These are phyloP conservation scores for Vitis hybrid DNA, from an alignment of 177 flowering plant genomes.

Conservation along the genomic window DNA sequence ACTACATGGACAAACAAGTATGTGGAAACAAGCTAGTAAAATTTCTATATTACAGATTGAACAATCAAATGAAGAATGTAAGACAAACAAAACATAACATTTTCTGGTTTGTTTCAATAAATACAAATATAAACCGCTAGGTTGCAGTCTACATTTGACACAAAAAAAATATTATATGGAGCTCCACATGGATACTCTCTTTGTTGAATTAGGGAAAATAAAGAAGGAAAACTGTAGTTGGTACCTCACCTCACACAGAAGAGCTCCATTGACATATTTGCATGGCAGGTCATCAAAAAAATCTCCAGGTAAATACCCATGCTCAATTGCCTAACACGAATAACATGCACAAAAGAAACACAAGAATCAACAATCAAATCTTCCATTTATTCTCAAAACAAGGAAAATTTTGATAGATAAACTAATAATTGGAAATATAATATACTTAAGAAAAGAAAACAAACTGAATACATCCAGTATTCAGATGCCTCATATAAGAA, in stretches of 20 bases:
- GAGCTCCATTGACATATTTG: conserved; percentile 23
- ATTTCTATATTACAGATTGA: too few relatives aligned
- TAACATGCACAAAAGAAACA: conserved; percentile 2
- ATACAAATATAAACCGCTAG: background rate
- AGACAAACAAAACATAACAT: background rate
- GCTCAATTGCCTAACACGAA: conserved; percentile 27
- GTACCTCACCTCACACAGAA: conserved; percentile 28
- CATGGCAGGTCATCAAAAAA: conserved; percentile 24
- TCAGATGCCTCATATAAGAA: background rate
- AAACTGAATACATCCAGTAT: background rate
- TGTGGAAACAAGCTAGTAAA: too few relatives aligned
- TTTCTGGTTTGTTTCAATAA: background rate
- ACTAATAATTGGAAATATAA: background rate
- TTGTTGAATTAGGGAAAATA: background rate
- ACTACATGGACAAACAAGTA: too few relatives aligned
- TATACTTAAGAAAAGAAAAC: background rate
- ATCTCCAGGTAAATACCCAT: conserved; percentile 28
- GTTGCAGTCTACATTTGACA: background rate
- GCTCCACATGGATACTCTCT: background rate
- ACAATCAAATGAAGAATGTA: too few relatives aligned
- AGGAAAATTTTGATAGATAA: background rate
- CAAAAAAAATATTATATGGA: background rate
- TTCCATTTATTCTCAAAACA: background rate
- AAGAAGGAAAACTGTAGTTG: background rate
- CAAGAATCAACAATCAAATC: background rate